Conservation (phyloP, 2,329 filamentous ascomycete species). For the Polychaeton citri region DNA sequence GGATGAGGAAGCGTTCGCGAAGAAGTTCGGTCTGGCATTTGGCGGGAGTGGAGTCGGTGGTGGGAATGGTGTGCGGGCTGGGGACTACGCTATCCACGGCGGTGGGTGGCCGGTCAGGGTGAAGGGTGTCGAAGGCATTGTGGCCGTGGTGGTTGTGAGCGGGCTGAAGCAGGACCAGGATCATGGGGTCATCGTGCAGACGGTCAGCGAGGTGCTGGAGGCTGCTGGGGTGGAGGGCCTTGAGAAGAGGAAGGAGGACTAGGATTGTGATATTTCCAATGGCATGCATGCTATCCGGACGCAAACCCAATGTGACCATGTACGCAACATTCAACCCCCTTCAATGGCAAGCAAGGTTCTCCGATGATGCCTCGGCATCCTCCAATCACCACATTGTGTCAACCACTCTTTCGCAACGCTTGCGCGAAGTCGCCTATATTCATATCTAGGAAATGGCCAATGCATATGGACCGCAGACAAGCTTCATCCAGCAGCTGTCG, state of each 20-base stretch:
- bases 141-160: conserved; percentile 62
- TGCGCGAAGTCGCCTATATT: too few relatives aligned
- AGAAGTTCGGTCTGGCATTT: conserved; percentile 45
- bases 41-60: neutral
- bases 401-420: too few relatives aligned
- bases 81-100: conserved; percentile 63
- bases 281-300: too few relatives aligned
- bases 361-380: too few relatives aligned
- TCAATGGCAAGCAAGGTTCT: too few relatives aligned
- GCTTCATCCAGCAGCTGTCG: too few relatives aligned
- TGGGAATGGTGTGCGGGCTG: conserved; percentile 30
- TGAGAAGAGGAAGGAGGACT: conserved; percentile 25
- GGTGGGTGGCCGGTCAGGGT: conserved; percentile 64
- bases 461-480: too few relatives aligned
- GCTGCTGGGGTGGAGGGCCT: conserved; percentile 17
- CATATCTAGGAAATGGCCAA: too few relatives aligned
- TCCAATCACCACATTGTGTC: too few relatives aligned
- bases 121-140: conserved; percentile 58
- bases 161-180: conserved; percentile 67
- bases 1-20: conserved; percentile 51
- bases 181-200: conserved; percentile 62
- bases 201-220: conserved; percentile 42
- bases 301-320: too few relatives aligned
- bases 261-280: neutral
- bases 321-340: too few relatives aligned